Base-by-base conservation (phyloP, 192 early-diverging fungal genomes). In the Backusella luteola region DNA sequence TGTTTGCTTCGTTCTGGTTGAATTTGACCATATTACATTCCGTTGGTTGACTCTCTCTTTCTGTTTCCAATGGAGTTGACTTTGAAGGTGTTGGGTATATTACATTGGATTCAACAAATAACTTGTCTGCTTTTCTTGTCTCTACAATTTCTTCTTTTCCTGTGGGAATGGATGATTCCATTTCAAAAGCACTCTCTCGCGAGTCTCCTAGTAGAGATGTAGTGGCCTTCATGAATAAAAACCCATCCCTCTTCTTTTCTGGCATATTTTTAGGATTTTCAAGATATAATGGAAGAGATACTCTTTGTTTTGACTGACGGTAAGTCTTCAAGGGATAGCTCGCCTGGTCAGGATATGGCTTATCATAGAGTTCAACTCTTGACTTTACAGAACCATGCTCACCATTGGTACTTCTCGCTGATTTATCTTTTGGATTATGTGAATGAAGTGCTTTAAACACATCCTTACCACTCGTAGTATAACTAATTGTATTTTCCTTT, bases 41-140 rank as follows among this genome's bases (percentile, higher is more conserved):
- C 7, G 56, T 63, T 63, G 11, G 56, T 12, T 63, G 21, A 5
- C 4, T 63, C 23, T 63, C 56, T 14, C 14, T 63, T 63, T 71
- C 39, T n/a, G 23, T 9, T n/a, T 26, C 38, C 6, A 38, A n/a
- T 14, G 79, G 74, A 9, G 74, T 76, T 14, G 79, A 80, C 46
- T 67, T 76, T 14, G 79, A 80, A 17, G 79, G 63, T 11, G 34
- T 67, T 19, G 69, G 75, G 23, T 63, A 29, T 63, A 63, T 29
- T 12, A 29, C 26, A 29, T 63, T 63, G 1, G 56, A 29, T 3
- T 63, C 23, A 12, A 63, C n/a, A 29, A 23, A 63, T 63, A 63
- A 29, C 23, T 4, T 63, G 56, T 63, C 26, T 4, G 56, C 9
- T 63, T 63, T 63, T 5, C 12, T 63, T 63, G 56, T 29, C 8